phyloP scores from a whole-genome alignment of 805 yeast species.

The Millerozyma miso region DNA sequence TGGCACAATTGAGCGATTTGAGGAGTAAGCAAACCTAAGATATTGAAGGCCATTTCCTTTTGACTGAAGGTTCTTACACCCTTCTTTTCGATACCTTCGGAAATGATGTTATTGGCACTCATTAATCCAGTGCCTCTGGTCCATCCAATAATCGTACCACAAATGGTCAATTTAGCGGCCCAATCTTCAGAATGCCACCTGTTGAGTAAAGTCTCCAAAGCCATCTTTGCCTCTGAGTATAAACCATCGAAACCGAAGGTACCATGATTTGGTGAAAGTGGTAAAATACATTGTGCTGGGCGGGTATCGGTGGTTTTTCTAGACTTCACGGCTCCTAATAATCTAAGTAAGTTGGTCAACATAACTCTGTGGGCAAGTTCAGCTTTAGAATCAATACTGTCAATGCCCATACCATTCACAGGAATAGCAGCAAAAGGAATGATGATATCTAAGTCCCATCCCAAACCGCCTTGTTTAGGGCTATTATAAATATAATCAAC shows the following conservation, averaged over 20 bases:
- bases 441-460: slow-evolving; percentile 95
- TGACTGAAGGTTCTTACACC: slow-evolving; percentile 99
- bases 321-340: slow-evolving; percentile 84
- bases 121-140: slow-evolving; percentile 99
- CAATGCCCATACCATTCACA: slow-evolving; percentile 95
- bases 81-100: slow-evolving; percentile 92
- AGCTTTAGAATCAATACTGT: slow-evolving; percentile 87
- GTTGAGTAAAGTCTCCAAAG: slow-evolving; percentile 94
- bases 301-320: slow-evolving; percentile 87
- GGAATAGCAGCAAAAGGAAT: slow-evolving; percentile 99
- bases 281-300: slow-evolving; percentile 96
- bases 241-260: slow-evolving; percentile 98
- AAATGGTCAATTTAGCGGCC: slow-evolving; percentile 88
- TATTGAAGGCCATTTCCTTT: slow-evolving; percentile 98
- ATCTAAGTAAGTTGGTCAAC: slow-evolving; percentile 92
- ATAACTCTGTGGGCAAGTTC: slow-evolving; percentile 98
- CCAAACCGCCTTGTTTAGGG: slow-evolving; percentile 82
- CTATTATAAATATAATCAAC: slow-evolving; percentile 81
- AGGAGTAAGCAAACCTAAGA: slow-evolving; percentile 89
- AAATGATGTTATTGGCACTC: slow-evolving; percentile 95
- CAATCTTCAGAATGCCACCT: slow-evolving; percentile 99
- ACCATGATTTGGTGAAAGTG: slow-evolving; percentile 98
- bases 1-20: slow-evolving; percentile 83
- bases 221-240: slow-evolving; percentile 95
- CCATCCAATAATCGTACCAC: slow-evolving; percentile 99